Percentiles rank a stretch among this genome's conserved stretches.
Evolutionary conservation across 768 basidiomycete genomes (phyloP).

Genomic region (Rhizopogon roseolus): DNA sequence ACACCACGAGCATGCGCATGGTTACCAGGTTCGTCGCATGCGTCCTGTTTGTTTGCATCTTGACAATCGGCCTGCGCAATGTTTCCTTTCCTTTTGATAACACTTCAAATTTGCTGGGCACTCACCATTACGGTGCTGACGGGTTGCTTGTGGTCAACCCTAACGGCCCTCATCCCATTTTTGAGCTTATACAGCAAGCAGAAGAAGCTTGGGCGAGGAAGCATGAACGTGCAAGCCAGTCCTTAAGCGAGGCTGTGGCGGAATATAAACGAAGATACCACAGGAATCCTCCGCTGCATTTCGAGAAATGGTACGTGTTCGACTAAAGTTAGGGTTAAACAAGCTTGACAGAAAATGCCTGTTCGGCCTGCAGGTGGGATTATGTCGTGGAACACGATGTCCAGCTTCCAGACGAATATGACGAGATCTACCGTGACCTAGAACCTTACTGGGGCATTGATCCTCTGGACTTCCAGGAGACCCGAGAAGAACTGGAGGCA

Average conservation of each 20-base stretch:
- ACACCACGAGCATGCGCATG: too few relatives aligned
- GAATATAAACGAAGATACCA: slow-evolving; percentile 35
- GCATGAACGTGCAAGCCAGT: slow-evolving; percentile 28
- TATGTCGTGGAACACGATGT: slow-evolving; percentile 35
- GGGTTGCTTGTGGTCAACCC: slow-evolving; percentile 32
- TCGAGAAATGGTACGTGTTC: slow-evolving; percentile 35
- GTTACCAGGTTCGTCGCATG: too few relatives aligned
- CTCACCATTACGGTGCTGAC: slow-evolving; percentile 18
- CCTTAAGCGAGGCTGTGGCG: slow-evolving; percentile 30
- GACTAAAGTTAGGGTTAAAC: too few relatives aligned
- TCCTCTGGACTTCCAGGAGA: slow-evolving; percentile 18
- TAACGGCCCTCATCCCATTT: slow-evolving; percentile 38
- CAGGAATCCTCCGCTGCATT: slow-evolving; percentile 34
- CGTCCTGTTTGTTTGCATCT: too few relatives aligned
- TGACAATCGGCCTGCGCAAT: too few relatives aligned
- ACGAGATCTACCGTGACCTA: slow-evolving; percentile 36
- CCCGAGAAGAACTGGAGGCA: slow-evolving; percentile 17
- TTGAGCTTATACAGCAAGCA: slow-evolving; percentile 33
- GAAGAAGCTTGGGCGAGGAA: slow-evolving; percentile 33
- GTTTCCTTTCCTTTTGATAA: too few relatives aligned
- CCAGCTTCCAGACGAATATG: slow-evolving; percentile 42
- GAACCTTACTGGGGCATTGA: slow-evolving; percentile 33
- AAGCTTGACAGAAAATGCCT: not conserved
- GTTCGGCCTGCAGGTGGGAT: slow-evolving; percentile 29
- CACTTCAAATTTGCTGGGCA: not conserved